Conservation (phyloP, 352 stramenopile species). For the Phytopythium delawarense region DNA sequence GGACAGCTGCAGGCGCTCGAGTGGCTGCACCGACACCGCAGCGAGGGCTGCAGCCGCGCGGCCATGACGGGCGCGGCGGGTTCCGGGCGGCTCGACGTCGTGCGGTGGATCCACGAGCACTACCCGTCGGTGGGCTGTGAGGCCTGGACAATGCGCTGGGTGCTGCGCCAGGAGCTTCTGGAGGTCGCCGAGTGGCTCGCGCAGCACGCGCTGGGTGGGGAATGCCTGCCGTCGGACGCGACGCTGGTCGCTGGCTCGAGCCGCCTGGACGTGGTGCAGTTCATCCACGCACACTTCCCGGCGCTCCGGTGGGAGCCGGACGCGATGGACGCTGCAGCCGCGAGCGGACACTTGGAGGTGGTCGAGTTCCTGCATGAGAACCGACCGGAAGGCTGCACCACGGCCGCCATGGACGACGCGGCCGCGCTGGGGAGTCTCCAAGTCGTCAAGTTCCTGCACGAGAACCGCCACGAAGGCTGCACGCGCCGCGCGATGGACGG, state of each 20-base stretch:
- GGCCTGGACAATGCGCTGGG: slow-evolving; percentile 3
- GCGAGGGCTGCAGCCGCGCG: slow-evolving; percentile 12
- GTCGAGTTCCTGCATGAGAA: slow-evolving; percentile 19
- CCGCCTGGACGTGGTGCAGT: slow-evolving; percentile 20
- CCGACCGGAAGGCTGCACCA: slow-evolving; percentile 12
- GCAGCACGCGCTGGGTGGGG: background rate
- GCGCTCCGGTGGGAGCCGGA: slow-evolving; percentile 20
- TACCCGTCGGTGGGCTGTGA: background rate
- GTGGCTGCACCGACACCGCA: slow-evolving; percentile 27
- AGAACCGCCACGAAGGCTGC: slow-evolving; percentile 13
- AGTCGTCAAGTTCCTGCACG: slow-evolving; percentile 12
- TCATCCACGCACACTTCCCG: slow-evolving; percentile 13
- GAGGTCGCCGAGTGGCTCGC: slow-evolving; percentile 8
- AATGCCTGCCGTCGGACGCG: background rate
- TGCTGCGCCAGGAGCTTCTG: slow-evolving; percentile 3
- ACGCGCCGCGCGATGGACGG: slow-evolving; percentile 15
- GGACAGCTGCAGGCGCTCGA: slow-evolving; percentile 24
- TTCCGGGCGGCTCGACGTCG: slow-evolving; percentile 20
- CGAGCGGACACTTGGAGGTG: slow-evolving; percentile 20
- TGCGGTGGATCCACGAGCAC: slow-evolving; percentile 29
- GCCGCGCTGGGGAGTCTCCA: slow-evolving; percentile 5
- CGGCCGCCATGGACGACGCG: slow-evolving; percentile 14
- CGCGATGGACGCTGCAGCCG: slow-evolving; percentile 31
- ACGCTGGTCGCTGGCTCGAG: slow-evolving; percentile 13
- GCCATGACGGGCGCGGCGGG: slow-evolving; percentile 7